phyloP scores from a whole-genome alignment of 768 basidiomycete species.

The Mycena olivaceomarginata region DNA sequence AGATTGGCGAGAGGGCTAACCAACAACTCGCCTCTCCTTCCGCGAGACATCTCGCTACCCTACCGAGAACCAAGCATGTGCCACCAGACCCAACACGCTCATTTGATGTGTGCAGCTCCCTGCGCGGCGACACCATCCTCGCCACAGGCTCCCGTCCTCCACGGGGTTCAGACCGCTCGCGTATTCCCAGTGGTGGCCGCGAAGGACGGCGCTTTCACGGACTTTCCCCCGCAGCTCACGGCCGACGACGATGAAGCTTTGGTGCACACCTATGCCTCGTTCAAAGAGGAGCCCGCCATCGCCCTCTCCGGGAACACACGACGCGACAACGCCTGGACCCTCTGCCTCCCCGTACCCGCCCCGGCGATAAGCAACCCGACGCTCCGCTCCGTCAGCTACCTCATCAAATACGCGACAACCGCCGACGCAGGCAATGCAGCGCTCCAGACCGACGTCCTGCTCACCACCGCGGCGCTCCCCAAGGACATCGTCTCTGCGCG shows the following conservation, averaged over 20 bases:
- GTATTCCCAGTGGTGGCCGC: not conserved
- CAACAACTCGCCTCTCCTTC: not conserved
- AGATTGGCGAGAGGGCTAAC: not conserved
- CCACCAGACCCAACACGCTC: not conserved
- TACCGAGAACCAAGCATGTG: not conserved
- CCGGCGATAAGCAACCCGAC: slow-evolving; percentile 40
- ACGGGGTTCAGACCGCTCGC: slow-evolving; percentile 5
- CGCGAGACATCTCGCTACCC: too few relatives aligned
- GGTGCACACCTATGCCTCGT: slow-evolving; percentile 43
- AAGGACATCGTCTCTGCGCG: slow-evolving; percentile 14
- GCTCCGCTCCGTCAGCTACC: slow-evolving; percentile 43
- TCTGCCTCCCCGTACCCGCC: slow-evolving; percentile 36
- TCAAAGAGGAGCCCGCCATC: slow-evolving; percentile 39
- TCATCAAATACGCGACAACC: slow-evolving; percentile 49
- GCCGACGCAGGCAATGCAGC: slow-evolving; percentile 46
- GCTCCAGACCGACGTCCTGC: slow-evolving; percentile 47
- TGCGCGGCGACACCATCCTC: not conserved
- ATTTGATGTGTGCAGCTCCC: not conserved
- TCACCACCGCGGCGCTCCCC: slow-evolving; percentile 29
- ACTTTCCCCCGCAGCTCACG: slow-evolving; percentile 12
- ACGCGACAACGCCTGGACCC: slow-evolving; percentile 38
- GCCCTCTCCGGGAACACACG: slow-evolving; percentile 16
- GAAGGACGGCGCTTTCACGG: not conserved
- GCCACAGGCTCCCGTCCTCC: too few relatives aligned
- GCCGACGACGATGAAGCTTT: slow-evolving; percentile 27